Evolutionary conservation across 179 eudicot genomes (phyloP).

Genomic region (Silene coronaria): DNA sequence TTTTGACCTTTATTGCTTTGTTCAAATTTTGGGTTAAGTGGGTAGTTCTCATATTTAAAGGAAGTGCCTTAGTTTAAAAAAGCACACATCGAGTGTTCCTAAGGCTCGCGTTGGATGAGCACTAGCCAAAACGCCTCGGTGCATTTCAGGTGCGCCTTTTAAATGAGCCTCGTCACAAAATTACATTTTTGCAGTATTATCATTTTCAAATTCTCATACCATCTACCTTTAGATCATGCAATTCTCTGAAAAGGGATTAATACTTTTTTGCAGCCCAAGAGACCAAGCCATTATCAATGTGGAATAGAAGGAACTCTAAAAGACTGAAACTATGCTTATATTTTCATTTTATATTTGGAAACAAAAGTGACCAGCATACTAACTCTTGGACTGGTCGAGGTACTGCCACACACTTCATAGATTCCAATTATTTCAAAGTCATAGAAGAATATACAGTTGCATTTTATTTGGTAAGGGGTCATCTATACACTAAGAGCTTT

Average conservation of each 20-base stretch:
- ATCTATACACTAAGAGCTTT: not conserved
- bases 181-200: not conserved
- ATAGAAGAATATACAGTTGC: not conserved
- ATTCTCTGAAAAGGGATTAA: not conserved
- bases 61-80: too few species aligned
- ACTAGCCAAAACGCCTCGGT: too few species aligned
- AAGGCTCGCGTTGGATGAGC: too few species aligned
- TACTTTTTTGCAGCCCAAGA: not conserved
- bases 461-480: not conserved
- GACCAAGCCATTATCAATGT: not conserved
- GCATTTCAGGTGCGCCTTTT: too few species aligned
- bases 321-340: not conserved
- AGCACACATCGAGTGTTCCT: too few species aligned
- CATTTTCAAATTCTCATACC: not conserved
- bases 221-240: not conserved
- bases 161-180: not conserved
- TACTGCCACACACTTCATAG: not conserved
- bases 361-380: not conserved
- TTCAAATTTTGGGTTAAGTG: not conserved
- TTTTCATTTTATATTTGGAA: not conserved
- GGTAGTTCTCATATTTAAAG: not conserved
- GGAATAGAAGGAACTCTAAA: not conserved
- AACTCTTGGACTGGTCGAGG: not conserved
- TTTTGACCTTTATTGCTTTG: not conserved
- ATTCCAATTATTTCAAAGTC: constrained; percentile 3